Conservation (phyloP, 2,329 filamentous ascomycete genomes). For the Penicillium crustosum region DNA sequence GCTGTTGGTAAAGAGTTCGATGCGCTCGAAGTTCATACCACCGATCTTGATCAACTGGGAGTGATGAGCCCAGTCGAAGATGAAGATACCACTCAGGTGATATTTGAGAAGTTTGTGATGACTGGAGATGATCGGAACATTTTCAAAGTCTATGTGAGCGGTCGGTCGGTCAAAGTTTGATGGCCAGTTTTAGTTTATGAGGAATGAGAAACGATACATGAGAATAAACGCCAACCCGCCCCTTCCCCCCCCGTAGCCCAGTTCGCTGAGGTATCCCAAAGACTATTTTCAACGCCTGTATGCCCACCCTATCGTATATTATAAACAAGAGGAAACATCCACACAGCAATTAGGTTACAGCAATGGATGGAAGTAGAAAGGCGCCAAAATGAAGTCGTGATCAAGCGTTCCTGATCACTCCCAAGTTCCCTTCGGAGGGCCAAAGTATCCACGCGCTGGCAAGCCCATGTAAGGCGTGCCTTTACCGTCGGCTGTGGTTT, state of each 20-base stretch:
- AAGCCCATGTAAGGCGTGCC: constrained; percentile 38
- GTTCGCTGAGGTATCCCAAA: not conserved
- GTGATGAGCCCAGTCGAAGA: constrained; percentile 57
- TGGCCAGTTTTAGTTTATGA: not conserved
- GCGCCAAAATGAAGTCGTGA: not conserved
- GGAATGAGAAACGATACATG: not conserved
- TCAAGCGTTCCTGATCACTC: constrained; percentile 14
- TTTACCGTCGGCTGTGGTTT: constrained; percentile 43
- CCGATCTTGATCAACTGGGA: constrained; percentile 32
- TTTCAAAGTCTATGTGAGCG: constrained; percentile 54
- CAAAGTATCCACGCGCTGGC: constrained; percentile 32
- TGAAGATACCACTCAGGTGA: constrained; percentile 45
- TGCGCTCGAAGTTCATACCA: constrained; percentile 52
- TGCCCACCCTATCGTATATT: not conserved
- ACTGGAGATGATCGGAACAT: constrained; percentile 66
- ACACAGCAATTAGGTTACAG: not conserved
- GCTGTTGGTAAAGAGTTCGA: constrained; percentile 63
- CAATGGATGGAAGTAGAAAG: not conserved
- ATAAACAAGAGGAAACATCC: not conserved
- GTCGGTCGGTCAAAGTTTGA: constrained; percentile 39
- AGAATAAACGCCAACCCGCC: not conserved
- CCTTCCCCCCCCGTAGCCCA: not conserved
- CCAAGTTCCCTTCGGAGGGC: constrained; percentile 31
- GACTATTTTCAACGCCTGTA: not conserved
- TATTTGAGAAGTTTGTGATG: constrained; percentile 66